phyloP scores from a whole-genome alignment of 2,329 filamentous ascomycete genomes.

The Cladobotryum mycophilum region DNA sequence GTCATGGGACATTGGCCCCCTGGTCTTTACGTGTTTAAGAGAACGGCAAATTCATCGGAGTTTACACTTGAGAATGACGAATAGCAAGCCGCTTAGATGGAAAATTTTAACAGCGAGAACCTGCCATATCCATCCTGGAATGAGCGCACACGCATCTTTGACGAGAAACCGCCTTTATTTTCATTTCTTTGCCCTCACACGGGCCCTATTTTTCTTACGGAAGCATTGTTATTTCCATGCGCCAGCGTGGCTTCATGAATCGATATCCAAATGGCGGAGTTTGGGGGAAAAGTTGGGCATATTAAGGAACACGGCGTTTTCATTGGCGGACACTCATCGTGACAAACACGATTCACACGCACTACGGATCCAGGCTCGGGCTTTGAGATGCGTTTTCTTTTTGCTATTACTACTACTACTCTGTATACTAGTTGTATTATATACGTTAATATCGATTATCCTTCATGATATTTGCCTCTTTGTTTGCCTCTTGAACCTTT shows the following conservation, averaged over 20 bases:
- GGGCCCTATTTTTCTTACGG: background rate
- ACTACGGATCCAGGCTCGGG: no score
- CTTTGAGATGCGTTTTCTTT: no score
- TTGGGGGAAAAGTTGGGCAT: background rate
- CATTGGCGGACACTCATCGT: background rate
- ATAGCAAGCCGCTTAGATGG: no score
- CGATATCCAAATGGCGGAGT: slow-evolving; percentile 4
- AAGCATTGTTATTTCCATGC: no score
- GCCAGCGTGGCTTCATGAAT: background rate
- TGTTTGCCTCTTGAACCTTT: background rate
- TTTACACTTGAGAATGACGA: no score
- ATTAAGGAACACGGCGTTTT: slow-evolving; percentile 8
- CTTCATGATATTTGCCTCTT: background rate
- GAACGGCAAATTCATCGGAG: no score
- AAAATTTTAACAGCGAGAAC: background rate
- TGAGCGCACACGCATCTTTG: background rate
- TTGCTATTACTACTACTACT: no score
- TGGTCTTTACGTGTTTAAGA: no score
- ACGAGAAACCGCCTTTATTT: background rate
- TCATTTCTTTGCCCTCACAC: background rate
- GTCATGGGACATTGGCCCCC: no score
- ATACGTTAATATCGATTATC: slow-evolving; percentile 5
- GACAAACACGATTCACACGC: no score
- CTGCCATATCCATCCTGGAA: background rate
- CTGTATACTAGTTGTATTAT: slow-evolving; percentile 10